phyloP scores from a whole-genome alignment of 768 basidiomycete species.

The Boletales sp. region DNA sequence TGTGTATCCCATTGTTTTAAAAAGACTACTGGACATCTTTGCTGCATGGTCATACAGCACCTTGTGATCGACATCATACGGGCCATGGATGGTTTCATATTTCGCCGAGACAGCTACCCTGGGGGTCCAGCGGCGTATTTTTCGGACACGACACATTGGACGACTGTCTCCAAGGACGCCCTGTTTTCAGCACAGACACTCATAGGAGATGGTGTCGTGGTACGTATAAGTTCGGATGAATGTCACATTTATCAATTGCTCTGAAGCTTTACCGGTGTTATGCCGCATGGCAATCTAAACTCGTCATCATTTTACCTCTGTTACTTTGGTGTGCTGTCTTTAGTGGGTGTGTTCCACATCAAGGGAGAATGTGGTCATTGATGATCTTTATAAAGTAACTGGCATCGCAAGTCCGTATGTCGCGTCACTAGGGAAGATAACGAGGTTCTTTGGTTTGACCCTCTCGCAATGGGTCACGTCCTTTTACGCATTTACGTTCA shows the following conservation, averaged over 20 bases:
- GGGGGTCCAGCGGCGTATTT: constrained; percentile 24
- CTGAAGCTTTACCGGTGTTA: constrained; percentile 18
- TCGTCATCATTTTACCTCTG: constrained; percentile 19
- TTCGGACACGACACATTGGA: constrained; percentile 15
- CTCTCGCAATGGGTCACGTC: constrained; percentile 31
- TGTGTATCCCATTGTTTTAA: not conserved
- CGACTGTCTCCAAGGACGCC: constrained; percentile 23
- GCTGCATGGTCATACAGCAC: constrained; percentile 6
- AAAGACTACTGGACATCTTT: too few species aligned
- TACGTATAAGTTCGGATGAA: constrained; percentile 1
- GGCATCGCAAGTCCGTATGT: constrained; percentile 13
- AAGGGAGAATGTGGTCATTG: not conserved
- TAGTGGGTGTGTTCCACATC: constrained; percentile 5
- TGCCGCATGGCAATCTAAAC: constrained; percentile 23
- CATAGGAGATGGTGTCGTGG: constrained; percentile 22
- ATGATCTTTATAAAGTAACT: constrained; percentile 4
- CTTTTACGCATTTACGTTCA: constrained; percentile 29
- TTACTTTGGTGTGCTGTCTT: constrained; percentile 24
- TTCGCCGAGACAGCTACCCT: constrained; percentile 14
- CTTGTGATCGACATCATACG: constrained; percentile 15
- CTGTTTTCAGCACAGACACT: constrained; percentile 18
- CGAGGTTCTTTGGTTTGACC: constrained; percentile 20
- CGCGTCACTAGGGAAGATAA: constrained; percentile 2
- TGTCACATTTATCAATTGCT: not conserved
- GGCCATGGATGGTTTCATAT: constrained; percentile 17